Percentiles rank a stretch among this genome's conserved stretches.
Evolutionary conservation across 2,329 filamentous ascomycete genomes (phyloP).

Genomic region (Aureobasidium sp.): DNA sequence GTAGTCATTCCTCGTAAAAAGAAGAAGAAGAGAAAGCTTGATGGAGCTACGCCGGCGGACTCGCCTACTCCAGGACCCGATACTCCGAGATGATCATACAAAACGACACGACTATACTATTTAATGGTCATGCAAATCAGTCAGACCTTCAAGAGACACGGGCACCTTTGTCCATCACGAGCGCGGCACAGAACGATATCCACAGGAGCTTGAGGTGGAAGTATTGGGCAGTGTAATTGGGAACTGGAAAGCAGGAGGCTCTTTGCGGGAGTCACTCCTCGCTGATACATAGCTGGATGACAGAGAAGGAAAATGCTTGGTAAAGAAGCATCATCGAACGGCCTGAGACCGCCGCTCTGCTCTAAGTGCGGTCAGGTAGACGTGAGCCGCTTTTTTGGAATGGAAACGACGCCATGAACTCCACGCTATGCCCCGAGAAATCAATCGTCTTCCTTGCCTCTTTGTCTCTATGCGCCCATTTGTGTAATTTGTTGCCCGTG

Average conservation of each 20-base stretch:
- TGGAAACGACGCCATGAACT: not conserved
- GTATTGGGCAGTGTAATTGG: too few species aligned
- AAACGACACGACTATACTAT: not conserved
- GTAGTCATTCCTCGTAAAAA: constrained; percentile 66
- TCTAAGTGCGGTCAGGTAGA: too few species aligned
- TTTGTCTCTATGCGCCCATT: not conserved
- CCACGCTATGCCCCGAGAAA: constrained; percentile 9
- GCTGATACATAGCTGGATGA: not conserved
- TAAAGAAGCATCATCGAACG: not conserved
- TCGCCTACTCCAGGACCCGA: constrained; percentile 6
- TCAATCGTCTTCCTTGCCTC: not conserved
- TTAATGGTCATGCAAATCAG: too few species aligned
- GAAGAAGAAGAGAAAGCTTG: constrained; percentile 55
- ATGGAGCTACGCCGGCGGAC: constrained; percentile 18
- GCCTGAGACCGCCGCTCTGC: not conserved
- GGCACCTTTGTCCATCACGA: not conserved
- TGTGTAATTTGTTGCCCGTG: not conserved
- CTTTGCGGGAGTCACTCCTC: not conserved
- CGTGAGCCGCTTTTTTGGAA: not conserved
- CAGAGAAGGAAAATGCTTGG: not conserved
- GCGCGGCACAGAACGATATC: not conserved
- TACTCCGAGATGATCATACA: not conserved
- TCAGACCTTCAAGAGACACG: not conserved
- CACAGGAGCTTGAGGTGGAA: not conserved
- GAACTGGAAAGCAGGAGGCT: not conserved